phyloP scores from a whole-genome alignment of 805 yeast species.

The Kuraishia molischiana region DNA sequence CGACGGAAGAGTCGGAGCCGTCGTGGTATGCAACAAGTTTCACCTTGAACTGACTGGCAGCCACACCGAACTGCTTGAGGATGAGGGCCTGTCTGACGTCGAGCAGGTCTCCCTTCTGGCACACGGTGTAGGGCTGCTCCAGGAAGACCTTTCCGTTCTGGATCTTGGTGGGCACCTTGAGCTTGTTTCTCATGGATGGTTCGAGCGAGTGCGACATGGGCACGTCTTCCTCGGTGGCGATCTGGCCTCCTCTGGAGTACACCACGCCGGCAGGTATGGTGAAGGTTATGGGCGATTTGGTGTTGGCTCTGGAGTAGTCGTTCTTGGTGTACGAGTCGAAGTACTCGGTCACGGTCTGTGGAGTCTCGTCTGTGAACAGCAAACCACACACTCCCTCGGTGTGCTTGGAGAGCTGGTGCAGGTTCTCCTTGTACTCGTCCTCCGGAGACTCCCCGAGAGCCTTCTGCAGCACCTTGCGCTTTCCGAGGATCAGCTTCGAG shows the following conservation, averaged over 20 bases:
- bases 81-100: slow-evolving; percentile 89
- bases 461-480: slow-evolving; percentile 85
- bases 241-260: slow-evolving; percentile 92
- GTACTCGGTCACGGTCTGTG: slow-evolving; percentile 83
- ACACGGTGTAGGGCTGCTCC: slow-evolving; percentile 69
- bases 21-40: slow-evolving; percentile 70
- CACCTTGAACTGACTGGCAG: slow-evolving; percentile 85
- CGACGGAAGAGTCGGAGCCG: slow-evolving; percentile 28
- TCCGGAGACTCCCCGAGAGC: slow-evolving; percentile 84
- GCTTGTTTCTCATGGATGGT: slow-evolving; percentile 80
- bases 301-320: slow-evolving; percentile 88
- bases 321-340: slow-evolving; percentile 67
- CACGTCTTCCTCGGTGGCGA: slow-evolving; percentile 84
- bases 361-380: slow-evolving; percentile 80
- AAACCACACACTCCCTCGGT: slow-evolving; percentile 80
- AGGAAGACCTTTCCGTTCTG: slow-evolving; percentile 81
- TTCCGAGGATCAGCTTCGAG: slow-evolving; percentile 81
- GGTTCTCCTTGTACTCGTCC: slow-evolving; percentile 83
- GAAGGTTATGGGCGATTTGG: slow-evolving; percentile 74
- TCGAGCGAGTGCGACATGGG: slow-evolving; percentile 96
- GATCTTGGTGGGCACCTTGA: slow-evolving; percentile 85
- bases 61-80: slow-evolving; percentile 91
- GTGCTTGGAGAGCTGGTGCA: slow-evolving; percentile 55
- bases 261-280: slow-evolving; percentile 84
- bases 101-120: slow-evolving; percentile 67